Evolutionary conservation across 139 green algal genomes (phyloP).

Genomic region (Tetraselmis striata): DNA sequence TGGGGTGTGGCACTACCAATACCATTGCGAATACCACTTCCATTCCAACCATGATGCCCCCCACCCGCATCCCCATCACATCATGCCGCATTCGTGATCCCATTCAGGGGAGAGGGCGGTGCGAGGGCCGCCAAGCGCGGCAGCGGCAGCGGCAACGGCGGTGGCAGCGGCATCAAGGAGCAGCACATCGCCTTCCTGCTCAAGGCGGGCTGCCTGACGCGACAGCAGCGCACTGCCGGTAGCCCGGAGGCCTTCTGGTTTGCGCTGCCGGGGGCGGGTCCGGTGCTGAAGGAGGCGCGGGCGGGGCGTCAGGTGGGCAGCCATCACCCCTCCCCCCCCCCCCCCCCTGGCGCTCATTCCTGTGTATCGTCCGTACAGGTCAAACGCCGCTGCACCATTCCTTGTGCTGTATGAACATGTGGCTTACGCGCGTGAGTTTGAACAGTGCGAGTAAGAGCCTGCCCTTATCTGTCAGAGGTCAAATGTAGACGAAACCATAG

Average conservation of each 20-base stretch:
- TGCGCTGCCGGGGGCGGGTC: constrained; percentile 26
- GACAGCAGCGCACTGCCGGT: constrained; percentile 5
- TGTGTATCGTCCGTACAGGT: no score
- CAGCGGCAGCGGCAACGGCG: neutral
- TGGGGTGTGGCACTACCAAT: neutral
- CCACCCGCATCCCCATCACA: neutral
- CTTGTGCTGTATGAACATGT: no score
- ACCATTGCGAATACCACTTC: neutral
- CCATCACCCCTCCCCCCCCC: neutral
- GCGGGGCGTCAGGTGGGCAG: neutral
- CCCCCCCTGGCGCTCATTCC: no score
- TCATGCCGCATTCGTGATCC: constrained; percentile 13
- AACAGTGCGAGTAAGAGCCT: no score
- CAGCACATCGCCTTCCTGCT: constrained; percentile 35
- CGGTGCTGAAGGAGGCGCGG: constrained; percentile 15
- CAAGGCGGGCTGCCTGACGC: constrained; percentile 22
- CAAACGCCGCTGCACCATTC: no score
- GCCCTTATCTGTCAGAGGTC: no score
- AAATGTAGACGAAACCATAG: no score
- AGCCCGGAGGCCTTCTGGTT: constrained; percentile 27
- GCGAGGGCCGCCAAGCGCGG: neutral
- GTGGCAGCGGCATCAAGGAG: constrained; percentile 31
- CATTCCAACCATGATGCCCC: constrained; percentile 1
- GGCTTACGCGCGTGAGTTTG: no score
- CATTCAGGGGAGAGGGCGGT: no score